Conservation (phyloP, 371 early-diverging fungal species). For the Syncephalis fuscata region DNA sequence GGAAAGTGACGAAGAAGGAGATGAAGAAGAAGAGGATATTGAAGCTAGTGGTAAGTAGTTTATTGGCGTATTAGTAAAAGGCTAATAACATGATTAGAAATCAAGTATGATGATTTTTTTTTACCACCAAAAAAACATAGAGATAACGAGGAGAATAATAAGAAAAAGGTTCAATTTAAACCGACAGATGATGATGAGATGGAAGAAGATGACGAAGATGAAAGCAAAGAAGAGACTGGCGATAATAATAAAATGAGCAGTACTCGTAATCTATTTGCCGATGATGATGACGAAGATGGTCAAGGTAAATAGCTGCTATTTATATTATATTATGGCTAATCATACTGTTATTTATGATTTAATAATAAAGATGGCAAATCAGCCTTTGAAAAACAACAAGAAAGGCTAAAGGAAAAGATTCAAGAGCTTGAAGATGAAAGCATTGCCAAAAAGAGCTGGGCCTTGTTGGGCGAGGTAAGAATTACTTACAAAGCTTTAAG, state of each 20-base stretch:
- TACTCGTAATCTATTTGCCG: constrained; percentile 25
- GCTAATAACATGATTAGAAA: not conserved
- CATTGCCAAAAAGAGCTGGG: constrained; percentile 73
- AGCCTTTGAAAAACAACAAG: constrained; percentile 60
- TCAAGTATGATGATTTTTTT: too few relatives aligned
- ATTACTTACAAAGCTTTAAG: too few relatives aligned
- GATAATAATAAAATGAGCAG: constrained; percentile 17
- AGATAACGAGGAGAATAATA: too few relatives aligned
- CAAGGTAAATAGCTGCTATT: constrained; percentile 15
- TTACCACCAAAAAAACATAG: too few relatives aligned
- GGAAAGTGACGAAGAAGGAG: constrained; percentile 13
- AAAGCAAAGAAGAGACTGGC: constrained; percentile 14
- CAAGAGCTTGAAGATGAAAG: constrained; percentile 72
- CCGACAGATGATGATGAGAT: constrained; percentile 11
- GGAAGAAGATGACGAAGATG: constrained; percentile 10
- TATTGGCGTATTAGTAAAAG: not conserved
- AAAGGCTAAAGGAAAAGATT: constrained; percentile 44
- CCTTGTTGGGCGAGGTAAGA: constrained; percentile 66
- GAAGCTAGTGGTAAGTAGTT: constrained; percentile 11
- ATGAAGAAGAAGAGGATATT: constrained; percentile 16
- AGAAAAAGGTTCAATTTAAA: constrained; percentile 1
- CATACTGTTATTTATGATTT: constrained; percentile 4
- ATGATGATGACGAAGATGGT: constrained; percentile 27
- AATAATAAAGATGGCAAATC: constrained; percentile 12
- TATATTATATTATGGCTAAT: constrained; percentile 9